Percentiles rank a stretch among this genome's conserved stretches.
Evolutionary conservation across 2,329 filamentous ascomycete species (phyloP).

Genomic region (Pseudopithomyces chartarum): DNA sequence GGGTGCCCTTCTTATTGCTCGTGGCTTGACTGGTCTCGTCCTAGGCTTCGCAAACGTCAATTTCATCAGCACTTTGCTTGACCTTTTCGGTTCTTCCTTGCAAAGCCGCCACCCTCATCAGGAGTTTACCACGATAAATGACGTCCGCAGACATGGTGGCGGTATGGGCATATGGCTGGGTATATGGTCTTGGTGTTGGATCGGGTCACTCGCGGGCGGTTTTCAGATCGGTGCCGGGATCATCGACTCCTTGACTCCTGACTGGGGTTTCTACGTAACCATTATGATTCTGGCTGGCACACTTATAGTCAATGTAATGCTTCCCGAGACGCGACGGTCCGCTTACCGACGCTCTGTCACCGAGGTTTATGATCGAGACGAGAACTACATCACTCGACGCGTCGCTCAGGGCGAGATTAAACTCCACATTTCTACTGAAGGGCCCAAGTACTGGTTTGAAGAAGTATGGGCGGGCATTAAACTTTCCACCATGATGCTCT

Average conservation of each 20-base stretch:
- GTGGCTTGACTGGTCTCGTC: conserved; percentile 68
- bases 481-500: conserved; percentile 71
- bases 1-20: conserved; percentile 65
- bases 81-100: conserved; percentile 76
- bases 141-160: conserved; percentile 75
- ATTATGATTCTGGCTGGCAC: conserved; percentile 69
- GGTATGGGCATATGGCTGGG: conserved; percentile 77
- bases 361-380: conserved; percentile 57
- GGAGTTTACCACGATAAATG: conserved; percentile 69
- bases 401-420: conserved; percentile 76
- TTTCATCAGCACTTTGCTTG: conserved; percentile 71
- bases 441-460: conserved; percentile 77
- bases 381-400: conserved; percentile 55
- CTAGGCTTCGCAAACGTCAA: conserved; percentile 81
- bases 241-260: conserved; percentile 66
- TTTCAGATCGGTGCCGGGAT: conserved; percentile 74
- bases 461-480: conserved; percentile 73
- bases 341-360: conserved; percentile 70
- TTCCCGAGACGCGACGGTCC: conserved; percentile 73
- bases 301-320: conserved; percentile 71
- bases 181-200: conserved; percentile 71
- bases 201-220: conserved; percentile 72
- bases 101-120: conserved; percentile 75
- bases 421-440: conserved; percentile 73
- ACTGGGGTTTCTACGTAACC: conserved; percentile 77